Percentiles rank a stretch among this genome's conserved stretches.
phyloP scores from a whole-genome alignment of 169 alveolate genomes.

The Babesia caballi region DNA sequence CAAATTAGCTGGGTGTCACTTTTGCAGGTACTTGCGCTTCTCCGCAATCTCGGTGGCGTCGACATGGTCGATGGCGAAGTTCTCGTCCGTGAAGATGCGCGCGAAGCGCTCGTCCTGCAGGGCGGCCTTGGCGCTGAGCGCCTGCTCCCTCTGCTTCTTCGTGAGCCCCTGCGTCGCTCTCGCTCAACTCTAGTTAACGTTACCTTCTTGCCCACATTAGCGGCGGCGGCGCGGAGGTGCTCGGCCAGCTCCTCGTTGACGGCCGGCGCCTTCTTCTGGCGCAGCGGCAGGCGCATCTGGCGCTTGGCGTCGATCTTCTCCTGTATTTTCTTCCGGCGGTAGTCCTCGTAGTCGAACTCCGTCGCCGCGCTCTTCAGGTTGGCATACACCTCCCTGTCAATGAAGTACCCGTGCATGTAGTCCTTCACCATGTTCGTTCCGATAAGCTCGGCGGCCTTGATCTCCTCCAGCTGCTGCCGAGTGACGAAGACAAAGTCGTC shows the following conservation, averaged over 20 bases:
- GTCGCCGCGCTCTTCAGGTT: conserved; percentile 45
- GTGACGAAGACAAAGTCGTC: conserved; percentile 95
- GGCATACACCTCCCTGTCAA: conserved; percentile 25
- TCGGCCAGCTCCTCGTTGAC: conserved; percentile 62
- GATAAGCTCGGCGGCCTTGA: conserved; percentile 87
- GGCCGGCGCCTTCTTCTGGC: conserved; percentile 39
- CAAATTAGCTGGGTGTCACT: neutral
- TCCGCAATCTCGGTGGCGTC: conserved; percentile 20
- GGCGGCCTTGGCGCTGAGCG: conserved; percentile 56
- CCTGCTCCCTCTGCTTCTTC: conserved; percentile 54
- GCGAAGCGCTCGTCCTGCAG: conserved; percentile 63
- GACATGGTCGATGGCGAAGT: conserved; percentile 62
- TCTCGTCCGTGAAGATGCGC: conserved; percentile 60
- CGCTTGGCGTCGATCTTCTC: conserved; percentile 64
- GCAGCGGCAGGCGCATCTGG: conserved; percentile 56
- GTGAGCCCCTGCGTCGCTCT: conserved; percentile 23
- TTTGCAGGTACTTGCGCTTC: neutral
- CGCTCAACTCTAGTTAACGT: neutral
- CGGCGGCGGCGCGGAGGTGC: conserved; percentile 26
- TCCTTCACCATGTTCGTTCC: conserved; percentile 93
- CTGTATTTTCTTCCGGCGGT: conserved; percentile 44
- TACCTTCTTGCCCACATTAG: conserved; percentile 20
- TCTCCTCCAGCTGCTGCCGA: conserved; percentile 87
- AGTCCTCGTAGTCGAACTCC: conserved; percentile 58
- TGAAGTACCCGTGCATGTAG: conserved; percentile 93